Evolutionary conservation across 2,329 filamentous ascomycete species (phyloP).

Genomic region (Pseudogymnoascus sp.): DNA sequence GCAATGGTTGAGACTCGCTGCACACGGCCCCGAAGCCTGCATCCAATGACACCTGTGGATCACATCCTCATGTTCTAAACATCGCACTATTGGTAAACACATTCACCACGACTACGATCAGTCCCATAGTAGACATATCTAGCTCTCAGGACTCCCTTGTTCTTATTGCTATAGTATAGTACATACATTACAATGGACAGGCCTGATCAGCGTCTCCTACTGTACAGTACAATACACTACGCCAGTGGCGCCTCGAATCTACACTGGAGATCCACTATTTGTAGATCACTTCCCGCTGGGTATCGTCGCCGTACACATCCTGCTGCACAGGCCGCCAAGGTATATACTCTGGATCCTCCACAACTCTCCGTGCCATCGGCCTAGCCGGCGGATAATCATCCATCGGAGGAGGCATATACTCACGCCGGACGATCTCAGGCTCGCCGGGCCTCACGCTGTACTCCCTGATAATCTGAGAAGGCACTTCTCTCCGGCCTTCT

Average conservation of each 20-base stretch:
- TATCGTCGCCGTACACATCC: not conserved
- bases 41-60: not conserved
- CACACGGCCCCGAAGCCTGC: not conserved
- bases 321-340: not conserved
- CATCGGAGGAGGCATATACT: slow-evolving; percentile 14
- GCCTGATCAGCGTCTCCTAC: not conserved
- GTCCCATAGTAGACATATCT: not conserved
- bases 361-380: not conserved
- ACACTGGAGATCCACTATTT: not conserved
- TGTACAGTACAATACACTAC: not conserved
- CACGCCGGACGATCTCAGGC: slow-evolving; percentile 17
- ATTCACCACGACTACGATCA: not conserved
- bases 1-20: slow-evolving; percentile 6
- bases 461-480: slow-evolving; percentile 23
- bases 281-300: not conserved
- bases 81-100: not conserved
- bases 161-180: not conserved
- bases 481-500: slow-evolving; percentile 24
- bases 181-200: not conserved
- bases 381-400: not conserved
- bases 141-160: not conserved
- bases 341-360: slow-evolving; percentile 6
- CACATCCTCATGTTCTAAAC: not conserved
- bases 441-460: slow-evolving; percentile 26
- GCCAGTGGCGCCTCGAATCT: not conserved